These are phyloP conservation scores for Nemania sp. DNA, from an alignment of 2,329 filamentous ascomycete species.

Conservation along the genomic window DNA sequence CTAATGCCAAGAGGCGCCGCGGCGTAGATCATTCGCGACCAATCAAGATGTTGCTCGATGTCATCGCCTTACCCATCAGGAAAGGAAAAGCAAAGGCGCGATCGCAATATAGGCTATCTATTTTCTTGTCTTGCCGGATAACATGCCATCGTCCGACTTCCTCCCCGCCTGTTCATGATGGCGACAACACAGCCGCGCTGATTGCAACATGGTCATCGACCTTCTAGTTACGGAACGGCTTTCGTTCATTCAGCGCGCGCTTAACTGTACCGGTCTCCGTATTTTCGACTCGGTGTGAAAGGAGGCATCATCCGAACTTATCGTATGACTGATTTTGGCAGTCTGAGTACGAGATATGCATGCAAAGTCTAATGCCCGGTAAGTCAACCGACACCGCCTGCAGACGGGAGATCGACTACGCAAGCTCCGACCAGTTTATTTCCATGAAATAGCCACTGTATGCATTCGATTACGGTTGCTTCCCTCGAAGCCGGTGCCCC, in stretches of 20 bases:
- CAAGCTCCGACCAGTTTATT: neutral
- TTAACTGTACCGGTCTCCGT: slow-evolving; percentile 13
- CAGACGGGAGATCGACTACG: neutral
- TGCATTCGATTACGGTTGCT: neutral
- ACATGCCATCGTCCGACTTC: neutral
- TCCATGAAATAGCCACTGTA: neutral
- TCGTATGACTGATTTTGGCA: slow-evolving; percentile 11
- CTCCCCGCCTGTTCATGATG: neutral
- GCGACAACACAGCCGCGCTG: neutral
- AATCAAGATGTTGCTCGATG: neutral
- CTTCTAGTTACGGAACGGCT: neutral
- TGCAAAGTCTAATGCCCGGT: slow-evolving; percentile 24
- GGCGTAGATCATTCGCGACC: slow-evolving; percentile 10
- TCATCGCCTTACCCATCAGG: slow-evolving; percentile 5
- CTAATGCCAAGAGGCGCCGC: neutral
- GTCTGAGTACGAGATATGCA: slow-evolving; percentile 22
- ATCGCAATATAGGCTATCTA: neutral
- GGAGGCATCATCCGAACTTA: neutral
- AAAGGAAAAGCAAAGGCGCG: neutral
- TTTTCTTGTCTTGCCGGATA: neutral
- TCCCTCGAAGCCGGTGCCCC: slow-evolving; percentile 10
- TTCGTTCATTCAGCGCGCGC: neutral
- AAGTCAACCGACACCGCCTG: slow-evolving; percentile 13
- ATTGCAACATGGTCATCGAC: neutral
- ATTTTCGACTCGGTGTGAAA: neutral